Evolutionary conservation across 371 early-diverging fungal genomes (phyloP).

Genomic region (Mortierella sp.): DNA sequence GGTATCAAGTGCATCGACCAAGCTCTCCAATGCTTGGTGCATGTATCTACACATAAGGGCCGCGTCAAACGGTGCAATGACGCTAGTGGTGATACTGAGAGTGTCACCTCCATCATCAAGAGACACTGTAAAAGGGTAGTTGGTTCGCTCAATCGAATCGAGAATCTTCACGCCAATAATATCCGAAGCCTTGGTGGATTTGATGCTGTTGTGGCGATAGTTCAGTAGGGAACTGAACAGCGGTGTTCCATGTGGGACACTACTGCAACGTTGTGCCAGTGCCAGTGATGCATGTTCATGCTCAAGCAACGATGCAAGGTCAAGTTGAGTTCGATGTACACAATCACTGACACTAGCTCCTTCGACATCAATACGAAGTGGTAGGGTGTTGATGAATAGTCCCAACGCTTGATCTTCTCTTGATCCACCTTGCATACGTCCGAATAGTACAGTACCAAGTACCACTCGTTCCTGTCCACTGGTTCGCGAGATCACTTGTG

Average conservation of each 20-base stretch:
- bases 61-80: background rate
- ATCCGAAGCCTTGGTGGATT: background rate
- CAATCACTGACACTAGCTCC: no score
- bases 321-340: constrained; percentile 1
- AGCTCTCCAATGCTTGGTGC: constrained; percentile 1
- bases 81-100: background rate
- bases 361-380: no score
- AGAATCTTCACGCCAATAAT: background rate
- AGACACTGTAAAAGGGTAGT: constrained; percentile 16
- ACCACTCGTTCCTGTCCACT: no score
- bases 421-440: no score
- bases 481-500: no score
- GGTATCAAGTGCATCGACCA: constrained; percentile 1
- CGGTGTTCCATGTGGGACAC: constrained; percentile 27
- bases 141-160: background rate
- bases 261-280: constrained; percentile 38
- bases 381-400: no score
- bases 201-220: constrained; percentile 25
- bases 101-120: constrained; percentile 6
- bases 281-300: constrained; percentile 24
- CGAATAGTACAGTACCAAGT: no score
- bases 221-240: constrained; percentile 29
- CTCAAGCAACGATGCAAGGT: constrained; percentile 10
- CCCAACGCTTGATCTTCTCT: no score
- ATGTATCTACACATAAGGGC: constrained; percentile 7